Evolutionary conservation across 495 filamentous ascomycete species (phyloP).

Genomic region (Neurospora sp.): DNA sequence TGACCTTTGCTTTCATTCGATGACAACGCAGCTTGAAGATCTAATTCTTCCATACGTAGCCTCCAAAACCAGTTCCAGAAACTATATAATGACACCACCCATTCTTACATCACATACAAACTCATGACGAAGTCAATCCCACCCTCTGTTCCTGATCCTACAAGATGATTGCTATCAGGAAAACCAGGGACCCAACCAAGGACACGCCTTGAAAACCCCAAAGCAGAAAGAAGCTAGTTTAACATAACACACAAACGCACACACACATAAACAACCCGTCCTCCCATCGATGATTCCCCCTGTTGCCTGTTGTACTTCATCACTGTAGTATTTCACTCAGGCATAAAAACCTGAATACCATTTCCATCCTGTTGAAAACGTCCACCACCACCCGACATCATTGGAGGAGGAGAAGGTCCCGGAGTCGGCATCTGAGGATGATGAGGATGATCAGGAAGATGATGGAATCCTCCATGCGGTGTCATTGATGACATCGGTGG

Average conservation of each 20-base stretch:
- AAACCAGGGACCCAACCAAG: neutral
- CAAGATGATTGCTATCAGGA: too few relatives aligned
- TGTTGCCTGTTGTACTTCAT: too few relatives aligned
- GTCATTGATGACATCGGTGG: neutral
- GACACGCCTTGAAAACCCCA: neutral
- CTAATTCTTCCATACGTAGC: too few relatives aligned
- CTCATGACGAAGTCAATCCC: neutral
- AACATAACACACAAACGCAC: neutral
- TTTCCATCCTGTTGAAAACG: neutral
- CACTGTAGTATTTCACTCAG: neutral
- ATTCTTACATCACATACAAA: neutral
- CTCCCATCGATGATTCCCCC: neutral
- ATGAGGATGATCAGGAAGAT: neutral
- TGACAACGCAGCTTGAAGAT: too few relatives aligned
- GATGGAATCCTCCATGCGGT: neutral
- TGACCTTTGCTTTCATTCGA: too few relatives aligned
- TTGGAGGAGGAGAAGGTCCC: neutral
- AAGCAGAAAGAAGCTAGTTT: neutral
- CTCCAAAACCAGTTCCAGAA: neutral
- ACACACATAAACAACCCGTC: neutral
- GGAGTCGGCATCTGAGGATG: neutral
- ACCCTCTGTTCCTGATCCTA: neutral
- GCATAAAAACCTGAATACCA: constrained; percentile 8
- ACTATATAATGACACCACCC: too few relatives aligned
- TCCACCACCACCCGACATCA: neutral